These are phyloP conservation scores for Ricinus communis DNA, from an alignment of 345 rosid species.

Conservation along the genomic window DNA sequence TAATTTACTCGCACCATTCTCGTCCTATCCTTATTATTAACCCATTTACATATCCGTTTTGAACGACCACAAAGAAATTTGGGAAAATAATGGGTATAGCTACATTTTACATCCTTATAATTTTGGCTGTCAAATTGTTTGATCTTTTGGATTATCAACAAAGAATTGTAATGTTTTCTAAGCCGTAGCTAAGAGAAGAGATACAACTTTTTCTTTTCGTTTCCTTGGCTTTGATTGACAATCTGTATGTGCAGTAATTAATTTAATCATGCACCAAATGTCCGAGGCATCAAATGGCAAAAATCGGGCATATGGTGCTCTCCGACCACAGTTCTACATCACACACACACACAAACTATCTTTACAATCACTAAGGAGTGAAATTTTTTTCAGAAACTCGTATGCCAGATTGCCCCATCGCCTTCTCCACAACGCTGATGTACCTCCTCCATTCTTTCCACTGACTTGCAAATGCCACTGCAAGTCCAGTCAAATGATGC, in stretches of 20 bases:
- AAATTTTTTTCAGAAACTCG: conserved; percentile 55
- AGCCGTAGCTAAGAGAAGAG: background rate
- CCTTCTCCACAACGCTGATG: conserved; percentile 40
- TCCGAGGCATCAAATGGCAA: conserved; percentile 43
- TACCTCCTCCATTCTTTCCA: conserved; percentile 35
- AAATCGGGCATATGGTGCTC: conserved; percentile 40
- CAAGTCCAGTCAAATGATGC: conserved; percentile 41
- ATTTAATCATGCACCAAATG: conserved; percentile 39
- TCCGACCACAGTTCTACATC: conserved; percentile 12
- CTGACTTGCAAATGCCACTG: conserved; percentile 40
- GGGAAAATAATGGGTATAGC: too few relatives aligned
- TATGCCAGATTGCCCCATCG: conserved; percentile 64
- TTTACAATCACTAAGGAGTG: conserved; percentile 17
- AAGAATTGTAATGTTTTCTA: background rate
- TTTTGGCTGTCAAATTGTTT: background rate
- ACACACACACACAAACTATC: conserved; percentile 20
- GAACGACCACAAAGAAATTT: too few relatives aligned
- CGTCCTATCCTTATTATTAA: too few relatives aligned
- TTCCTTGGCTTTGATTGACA: conserved; percentile 19
- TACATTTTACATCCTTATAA: background rate
- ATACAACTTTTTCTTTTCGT: background rate
- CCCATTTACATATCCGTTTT: too few relatives aligned
- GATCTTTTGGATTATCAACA: background rate
- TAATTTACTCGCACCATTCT: too few relatives aligned
- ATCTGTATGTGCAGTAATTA: conserved; percentile 35